Percentiles rank a stretch among this genome's conserved stretches.
phyloP scores from a whole-genome alignment of 2,329 filamentous ascomycete species.

The Aureobasidium sp. region DNA sequence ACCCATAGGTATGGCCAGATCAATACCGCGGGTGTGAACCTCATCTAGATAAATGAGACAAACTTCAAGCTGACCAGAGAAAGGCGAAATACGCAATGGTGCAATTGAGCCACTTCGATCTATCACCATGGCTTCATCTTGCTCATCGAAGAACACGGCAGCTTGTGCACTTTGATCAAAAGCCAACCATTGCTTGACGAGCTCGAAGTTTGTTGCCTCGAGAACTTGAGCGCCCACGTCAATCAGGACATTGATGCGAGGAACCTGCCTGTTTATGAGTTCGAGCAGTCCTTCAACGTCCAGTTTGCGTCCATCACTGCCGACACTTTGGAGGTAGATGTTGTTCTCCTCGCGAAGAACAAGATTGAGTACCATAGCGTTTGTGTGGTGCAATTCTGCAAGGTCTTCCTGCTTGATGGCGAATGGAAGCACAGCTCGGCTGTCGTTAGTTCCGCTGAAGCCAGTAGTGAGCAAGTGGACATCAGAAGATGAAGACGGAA shows the following conservation, averaged over 20 bases:
- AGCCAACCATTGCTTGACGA: constrained; percentile 50
- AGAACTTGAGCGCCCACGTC: constrained; percentile 67
- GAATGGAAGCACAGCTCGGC: constrained; percentile 51
- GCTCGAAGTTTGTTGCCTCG: constrained; percentile 51
- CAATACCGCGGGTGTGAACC: constrained; percentile 62
- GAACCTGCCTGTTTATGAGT: constrained; percentile 35
- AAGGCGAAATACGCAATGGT: constrained; percentile 53
- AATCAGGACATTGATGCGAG: constrained; percentile 52
- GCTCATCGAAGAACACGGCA: constrained; percentile 51
- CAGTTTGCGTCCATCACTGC: not conserved
- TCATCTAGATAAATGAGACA: constrained; percentile 67
- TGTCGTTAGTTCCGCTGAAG: constrained; percentile 68
- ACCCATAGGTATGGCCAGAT: constrained; percentile 52
- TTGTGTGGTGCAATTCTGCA: constrained; percentile 52
- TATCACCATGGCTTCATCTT: constrained; percentile 50
- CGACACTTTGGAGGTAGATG: not conserved
- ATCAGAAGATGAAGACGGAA: constrained; percentile 47
- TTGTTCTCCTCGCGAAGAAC: constrained; percentile 51
- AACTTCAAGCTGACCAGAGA: constrained; percentile 45
- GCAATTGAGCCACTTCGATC: constrained; percentile 43
- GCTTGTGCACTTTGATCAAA: constrained; percentile 14
- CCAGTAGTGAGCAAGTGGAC: constrained; percentile 49
- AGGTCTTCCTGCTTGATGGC: constrained; percentile 58
- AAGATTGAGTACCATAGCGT: constrained; percentile 57
- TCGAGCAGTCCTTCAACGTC: constrained; percentile 35